Evolutionary conservation across 768 basidiomycete species (phyloP).

Genomic region (Lactarius indigo): DNA sequence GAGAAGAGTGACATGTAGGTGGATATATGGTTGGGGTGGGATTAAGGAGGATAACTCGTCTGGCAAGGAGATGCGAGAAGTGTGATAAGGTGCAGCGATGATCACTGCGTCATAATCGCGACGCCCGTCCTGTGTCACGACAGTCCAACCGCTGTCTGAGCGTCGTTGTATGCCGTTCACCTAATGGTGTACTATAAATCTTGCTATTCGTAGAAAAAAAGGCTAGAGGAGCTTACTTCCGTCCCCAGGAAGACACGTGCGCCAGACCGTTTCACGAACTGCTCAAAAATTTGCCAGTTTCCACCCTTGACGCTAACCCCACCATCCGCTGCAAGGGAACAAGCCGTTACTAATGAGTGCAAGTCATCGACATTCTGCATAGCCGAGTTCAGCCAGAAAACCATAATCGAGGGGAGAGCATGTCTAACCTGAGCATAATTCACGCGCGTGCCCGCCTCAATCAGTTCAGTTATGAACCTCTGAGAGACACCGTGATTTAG

Average conservation of each 20-base stretch:
- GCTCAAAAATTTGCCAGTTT: slow-evolving; percentile 81
- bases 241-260: slow-evolving; percentile 73
- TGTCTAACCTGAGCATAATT: slow-evolving; percentile 69
- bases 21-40: slow-evolving; percentile 71
- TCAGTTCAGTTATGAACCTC: slow-evolving; percentile 61
- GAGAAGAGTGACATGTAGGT: slow-evolving; percentile 85
- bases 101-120: slow-evolving; percentile 68
- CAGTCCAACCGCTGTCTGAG: slow-evolving; percentile 43
- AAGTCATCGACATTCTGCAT: slow-evolving; percentile 61
- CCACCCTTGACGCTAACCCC: slow-evolving; percentile 71
- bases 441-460: slow-evolving; percentile 73
- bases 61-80: slow-evolving; percentile 54
- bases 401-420: background rate
- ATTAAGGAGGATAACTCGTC: slow-evolving; percentile 48
- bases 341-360: slow-evolving; percentile 71
- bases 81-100: slow-evolving; percentile 83
- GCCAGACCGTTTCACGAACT: slow-evolving; percentile 66
- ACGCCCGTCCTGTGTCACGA: slow-evolving; percentile 45
- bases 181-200: slow-evolving; percentile 34
- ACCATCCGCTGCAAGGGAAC: slow-evolving; percentile 66
- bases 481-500: slow-evolving; percentile 48
- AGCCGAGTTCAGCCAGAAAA: background rate
- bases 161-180: slow-evolving; percentile 37
- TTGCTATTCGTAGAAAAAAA: background rate
- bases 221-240: slow-evolving; percentile 41